Base-by-base conservation (phyloP, 1,284 basidiomycete genomes). In the Sanghuangporus sanghuang region DNA sequence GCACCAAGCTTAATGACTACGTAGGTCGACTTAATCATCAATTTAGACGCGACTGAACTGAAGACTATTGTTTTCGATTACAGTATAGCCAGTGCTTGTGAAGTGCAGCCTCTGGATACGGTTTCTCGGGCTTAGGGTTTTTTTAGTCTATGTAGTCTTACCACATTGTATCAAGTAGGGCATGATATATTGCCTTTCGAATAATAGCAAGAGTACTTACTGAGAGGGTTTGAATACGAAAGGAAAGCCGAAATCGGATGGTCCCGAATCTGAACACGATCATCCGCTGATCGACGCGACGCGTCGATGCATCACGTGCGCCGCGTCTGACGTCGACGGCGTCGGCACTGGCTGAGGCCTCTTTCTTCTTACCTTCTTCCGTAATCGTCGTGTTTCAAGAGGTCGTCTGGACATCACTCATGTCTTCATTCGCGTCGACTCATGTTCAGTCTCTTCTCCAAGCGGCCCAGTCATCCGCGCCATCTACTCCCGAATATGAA, bases 61-160 rank as follows among this genome's bases (percentile, higher is more conserved):
- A 39, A 8, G 21, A 12, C 39, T 16, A 7, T 12, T 11, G 2
- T 38, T 23, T 16, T 14, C 55, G 16, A 39, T 12, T 46, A 59
- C 39, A 64, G 63, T 64, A 64, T 39, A 64, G 63, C 52, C 63
- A 64, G 48, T 64, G 63, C 38, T 42, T 64, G 21, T 64, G 42
- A 64, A 14, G 32, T 11, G 8, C 16, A 6, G 23, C n/a, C 7
- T 38, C 11, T 23, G 21, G 21, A 32, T 32, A 32, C 27, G 27
- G 27, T 32, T 32, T 32, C 27, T 32, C 27, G 27, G 27, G 27
- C 27, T 32, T 5, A 5, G 27, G 27, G 27, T 32, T 32, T 32
- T 32, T 3, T 32, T 32, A 4, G 27, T 32, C 27, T 32, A 32
- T 32, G 27, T 32, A 32, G 27, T 3, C 5, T 32, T 32, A 32